Percentiles rank a stretch among this genome's conserved stretches.
Conservation (phyloP, 306 rosid genomes). For the Dalbergia cochinchinensis region DNA sequence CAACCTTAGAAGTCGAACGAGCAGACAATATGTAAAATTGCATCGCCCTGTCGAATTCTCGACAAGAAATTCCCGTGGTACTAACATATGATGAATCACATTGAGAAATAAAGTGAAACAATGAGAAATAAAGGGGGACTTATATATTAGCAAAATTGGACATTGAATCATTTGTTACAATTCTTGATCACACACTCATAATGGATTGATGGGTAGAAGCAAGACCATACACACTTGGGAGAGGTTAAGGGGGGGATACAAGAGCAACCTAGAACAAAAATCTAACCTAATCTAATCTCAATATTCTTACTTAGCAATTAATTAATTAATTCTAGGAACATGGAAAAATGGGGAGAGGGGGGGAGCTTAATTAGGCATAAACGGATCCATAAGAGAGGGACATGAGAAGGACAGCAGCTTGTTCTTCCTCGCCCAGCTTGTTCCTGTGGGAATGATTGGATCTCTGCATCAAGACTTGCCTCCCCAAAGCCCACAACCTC, state of each 20-base stretch:
- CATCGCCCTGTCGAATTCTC: not conserved
- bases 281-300: not conserved
- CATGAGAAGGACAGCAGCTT: slow-evolving; percentile 93
- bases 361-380: slow-evolving; percentile 52
- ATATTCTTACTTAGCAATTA: not conserved
- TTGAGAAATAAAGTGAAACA: not conserved
- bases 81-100: no score
- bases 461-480: slow-evolving; percentile 87
- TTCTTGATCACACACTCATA: slow-evolving; percentile 45
- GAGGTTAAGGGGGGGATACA: not conserved
- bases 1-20: not conserved
- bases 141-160: slow-evolving; percentile 57
- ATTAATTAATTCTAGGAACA: not conserved
- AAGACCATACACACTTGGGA: not conserved
- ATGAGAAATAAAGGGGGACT: not conserved
- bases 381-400: slow-evolving; percentile 95
- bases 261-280: not conserved
- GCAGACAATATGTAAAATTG: not conserved
- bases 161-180: slow-evolving; percentile 63
- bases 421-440: slow-evolving; percentile 89
- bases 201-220: not conserved
- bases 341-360: not conserved
- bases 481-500: slow-evolving; percentile 68
- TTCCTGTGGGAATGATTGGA: slow-evolving; percentile 64
- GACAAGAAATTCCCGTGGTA: no score